These are phyloP conservation scores for Paramecium sexaurelia DNA, from an alignment of 73 alveolate genomes.

Conservation along the genomic window DNA sequence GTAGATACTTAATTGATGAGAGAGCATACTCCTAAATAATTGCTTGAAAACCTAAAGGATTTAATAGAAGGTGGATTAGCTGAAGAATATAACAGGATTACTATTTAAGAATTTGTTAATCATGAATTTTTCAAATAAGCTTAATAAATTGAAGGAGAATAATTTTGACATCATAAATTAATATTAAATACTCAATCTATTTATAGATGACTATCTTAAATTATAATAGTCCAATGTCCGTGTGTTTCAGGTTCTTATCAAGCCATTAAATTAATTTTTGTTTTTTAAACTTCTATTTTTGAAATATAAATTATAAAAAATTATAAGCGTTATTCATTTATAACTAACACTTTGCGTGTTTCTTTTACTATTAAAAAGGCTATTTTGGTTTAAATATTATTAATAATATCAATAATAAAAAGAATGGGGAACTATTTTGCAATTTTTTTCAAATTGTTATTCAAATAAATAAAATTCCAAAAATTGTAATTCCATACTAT, in stretches of 20 bases:
- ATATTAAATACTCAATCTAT: not conserved
- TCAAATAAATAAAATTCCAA: not conserved
- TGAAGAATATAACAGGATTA: conserved; percentile 41
- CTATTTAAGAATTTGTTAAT: conserved; percentile 26
- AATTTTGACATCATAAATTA: not conserved
- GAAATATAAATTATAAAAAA: not conserved
- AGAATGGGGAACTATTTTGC: not conserved
- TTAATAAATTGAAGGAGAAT: not conserved
- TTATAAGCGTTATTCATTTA: no score
- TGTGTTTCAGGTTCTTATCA: not conserved
- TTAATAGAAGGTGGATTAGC: not conserved
- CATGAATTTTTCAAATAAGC: conserved; percentile 42
- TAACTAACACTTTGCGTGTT: no score
- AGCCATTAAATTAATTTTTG: not conserved
- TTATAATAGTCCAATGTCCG: not conserved
- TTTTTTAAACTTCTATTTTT: not conserved
- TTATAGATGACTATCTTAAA: not conserved
- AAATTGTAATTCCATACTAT: not conserved
- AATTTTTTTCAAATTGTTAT: not conserved
- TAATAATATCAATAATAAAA: not conserved
- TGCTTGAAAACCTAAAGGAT: conserved; percentile 32
- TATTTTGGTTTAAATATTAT: not conserved
- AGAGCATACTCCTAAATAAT: not conserved
- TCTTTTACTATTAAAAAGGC: no score
- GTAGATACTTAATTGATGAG: not conserved